A percentile compares a stretch with the other conserved stretches of the same genome.
These are phyloP conservation scores for Rosa hybrid DNA, from an alignment of 331 rosid species.

Conservation along the genomic window DNA sequence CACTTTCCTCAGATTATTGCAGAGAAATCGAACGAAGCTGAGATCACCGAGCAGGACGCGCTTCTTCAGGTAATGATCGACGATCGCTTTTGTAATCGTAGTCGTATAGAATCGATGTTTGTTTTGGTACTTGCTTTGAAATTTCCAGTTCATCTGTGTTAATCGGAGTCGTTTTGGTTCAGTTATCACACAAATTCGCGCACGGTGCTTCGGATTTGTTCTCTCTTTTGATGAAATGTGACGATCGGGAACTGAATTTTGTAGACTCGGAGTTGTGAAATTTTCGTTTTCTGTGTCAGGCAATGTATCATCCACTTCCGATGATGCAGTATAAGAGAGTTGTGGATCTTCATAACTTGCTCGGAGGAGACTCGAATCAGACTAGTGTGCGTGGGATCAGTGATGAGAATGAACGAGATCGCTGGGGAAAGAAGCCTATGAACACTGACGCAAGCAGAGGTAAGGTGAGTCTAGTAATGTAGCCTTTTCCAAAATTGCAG, in stretches of 20 bases:
- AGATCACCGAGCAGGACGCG: conserved; percentile 87
- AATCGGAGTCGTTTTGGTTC: not conserved
- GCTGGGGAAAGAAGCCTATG: conserved; percentile 57
- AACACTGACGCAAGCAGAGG: conserved; percentile 75
- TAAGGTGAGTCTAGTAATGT: conserved; percentile 39
- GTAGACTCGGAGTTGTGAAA: not conserved
- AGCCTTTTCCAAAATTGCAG: not conserved
- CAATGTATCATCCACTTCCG: conserved; percentile 72
- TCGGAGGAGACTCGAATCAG: conserved; percentile 66
- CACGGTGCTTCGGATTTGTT: not conserved
- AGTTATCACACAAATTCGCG: not conserved
- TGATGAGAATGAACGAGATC: conserved; percentile 66
- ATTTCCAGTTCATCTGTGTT: not conserved
- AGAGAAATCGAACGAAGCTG: conserved; percentile 74
- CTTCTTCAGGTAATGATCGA: conserved; percentile 72
- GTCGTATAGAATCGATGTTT: not conserved
- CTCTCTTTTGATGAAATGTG: not conserved
- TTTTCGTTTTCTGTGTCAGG: conserved; percentile 42
- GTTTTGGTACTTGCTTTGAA: not conserved
- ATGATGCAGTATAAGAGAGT: conserved; percentile 58
- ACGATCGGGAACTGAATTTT: not conserved
- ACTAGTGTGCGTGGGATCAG: conserved; percentile 57
- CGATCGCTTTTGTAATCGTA: conserved; percentile 7
- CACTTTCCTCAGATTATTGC: conserved; percentile 64
- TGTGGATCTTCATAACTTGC: conserved; percentile 65